These are phyloP conservation scores for Mesembryanthemum crystallinum DNA, from an alignment of 148 eudicot genomes.

Conservation along the genomic window DNA sequence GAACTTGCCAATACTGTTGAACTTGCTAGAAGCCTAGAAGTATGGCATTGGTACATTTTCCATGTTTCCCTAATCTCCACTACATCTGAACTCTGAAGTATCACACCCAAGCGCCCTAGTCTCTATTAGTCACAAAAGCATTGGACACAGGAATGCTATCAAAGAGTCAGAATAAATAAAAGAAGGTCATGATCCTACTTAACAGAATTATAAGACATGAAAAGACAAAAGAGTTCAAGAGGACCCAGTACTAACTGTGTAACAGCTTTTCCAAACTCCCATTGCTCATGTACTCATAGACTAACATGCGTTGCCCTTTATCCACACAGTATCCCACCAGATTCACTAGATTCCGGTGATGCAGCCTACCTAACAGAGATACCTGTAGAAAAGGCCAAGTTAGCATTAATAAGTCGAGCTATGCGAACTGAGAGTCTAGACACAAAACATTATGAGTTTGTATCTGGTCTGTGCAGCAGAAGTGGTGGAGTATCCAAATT, in stretches of 20 bases:
- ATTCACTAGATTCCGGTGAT: slow-evolving; percentile 96
- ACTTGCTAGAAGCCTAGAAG: too few species aligned
- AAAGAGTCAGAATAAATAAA: background rate
- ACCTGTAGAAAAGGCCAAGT: slow-evolving; percentile 53
- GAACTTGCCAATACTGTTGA: background rate
- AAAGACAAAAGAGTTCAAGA: background rate
- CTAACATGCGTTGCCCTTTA: slow-evolving; percentile 82
- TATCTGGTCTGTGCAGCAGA: background rate
- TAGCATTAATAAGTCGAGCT: background rate
- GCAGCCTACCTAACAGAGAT: slow-evolving; percentile 82
- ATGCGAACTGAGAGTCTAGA: background rate
- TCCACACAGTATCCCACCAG: slow-evolving; percentile 97
- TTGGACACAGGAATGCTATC: background rate
- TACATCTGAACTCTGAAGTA: background rate
- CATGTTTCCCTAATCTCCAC: background rate
- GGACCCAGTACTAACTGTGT: slow-evolving; percentile 51
- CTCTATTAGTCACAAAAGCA: background rate
- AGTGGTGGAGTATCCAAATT: background rate
- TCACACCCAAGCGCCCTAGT: background rate
- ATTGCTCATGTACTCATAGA: slow-evolving; percentile 93
- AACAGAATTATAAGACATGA: background rate
- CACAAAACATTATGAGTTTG: background rate
- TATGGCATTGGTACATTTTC: background rate
- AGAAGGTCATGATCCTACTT: background rate
- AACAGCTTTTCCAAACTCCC: slow-evolving; percentile 87